These are phyloP conservation scores for Sarocladium kiliense DNA, from an alignment of 2,329 filamentous ascomycete species.

Conservation along the genomic window DNA sequence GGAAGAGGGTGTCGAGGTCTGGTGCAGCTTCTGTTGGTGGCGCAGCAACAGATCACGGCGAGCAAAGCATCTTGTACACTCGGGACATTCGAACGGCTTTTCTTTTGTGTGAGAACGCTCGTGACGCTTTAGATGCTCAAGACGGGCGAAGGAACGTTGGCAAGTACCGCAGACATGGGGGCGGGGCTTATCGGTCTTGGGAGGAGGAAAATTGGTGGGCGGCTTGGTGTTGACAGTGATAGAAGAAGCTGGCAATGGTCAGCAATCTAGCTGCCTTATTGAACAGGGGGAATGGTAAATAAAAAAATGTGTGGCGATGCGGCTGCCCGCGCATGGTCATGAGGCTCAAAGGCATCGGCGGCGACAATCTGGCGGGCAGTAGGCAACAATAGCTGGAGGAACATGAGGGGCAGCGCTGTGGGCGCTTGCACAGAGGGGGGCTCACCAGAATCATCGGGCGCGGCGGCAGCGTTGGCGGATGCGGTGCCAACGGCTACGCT, in stretches of 20 bases:
- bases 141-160: slow-evolving; percentile 82
- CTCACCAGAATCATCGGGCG: slow-evolving; percentile 9
- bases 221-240: slow-evolving; percentile 46
- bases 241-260: slow-evolving; percentile 34
- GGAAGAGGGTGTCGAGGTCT: slow-evolving; percentile 82
- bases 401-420: slow-evolving; percentile 8
- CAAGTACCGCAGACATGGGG: slow-evolving; percentile 93
- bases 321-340: not conserved
- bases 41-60: slow-evolving; percentile 84
- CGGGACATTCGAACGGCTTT: slow-evolving; percentile 96
- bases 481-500: slow-evolving; percentile 4
- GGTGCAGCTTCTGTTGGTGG: slow-evolving; percentile 97
- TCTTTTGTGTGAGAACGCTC: slow-evolving; percentile 98
- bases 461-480: not conserved
- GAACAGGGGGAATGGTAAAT: not conserved
- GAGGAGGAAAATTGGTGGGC: slow-evolving; percentile 59
- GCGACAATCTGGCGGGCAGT: not conserved
- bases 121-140: slow-evolving; percentile 96
- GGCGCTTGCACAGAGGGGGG: slow-evolving; percentile 1
- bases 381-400: slow-evolving; percentile 5
- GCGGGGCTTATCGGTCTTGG: slow-evolving; percentile 95
- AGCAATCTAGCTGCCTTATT: not conserved
- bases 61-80: slow-evolving; percentile 92
- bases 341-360: not conserved
- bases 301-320: not conserved